phyloP scores from a whole-genome alignment of 371 early-diverging fungal species.

The Nematocida ironsii region DNA sequence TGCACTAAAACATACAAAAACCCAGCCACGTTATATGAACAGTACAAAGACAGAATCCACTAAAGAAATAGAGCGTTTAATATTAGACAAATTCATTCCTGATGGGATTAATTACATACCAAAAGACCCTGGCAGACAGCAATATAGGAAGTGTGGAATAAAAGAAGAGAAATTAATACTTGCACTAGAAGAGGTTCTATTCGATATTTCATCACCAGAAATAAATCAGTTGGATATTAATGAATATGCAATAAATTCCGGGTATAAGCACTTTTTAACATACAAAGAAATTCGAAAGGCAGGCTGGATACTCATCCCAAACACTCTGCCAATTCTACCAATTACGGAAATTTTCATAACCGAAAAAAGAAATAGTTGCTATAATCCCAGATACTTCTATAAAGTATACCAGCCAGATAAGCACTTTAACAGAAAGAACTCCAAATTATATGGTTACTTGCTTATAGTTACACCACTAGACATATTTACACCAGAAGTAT shows the following conservation, averaged over 20 bases:
- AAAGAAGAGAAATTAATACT: conserved; percentile 18
- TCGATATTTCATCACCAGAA: not conserved
- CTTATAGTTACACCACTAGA: conserved; percentile 11
- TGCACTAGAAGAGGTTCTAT: conserved; percentile 43
- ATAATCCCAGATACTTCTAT: conserved; percentile 6
- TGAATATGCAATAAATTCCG: not conserved
- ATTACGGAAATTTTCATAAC: no score
- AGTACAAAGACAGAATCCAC: conserved; percentile 17
- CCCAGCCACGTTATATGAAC: conserved; percentile 21
- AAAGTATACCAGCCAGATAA: conserved; percentile 36
- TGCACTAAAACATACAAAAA: conserved; percentile 13
- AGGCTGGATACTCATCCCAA: conserved; percentile 37
- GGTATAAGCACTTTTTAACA: conserved; percentile 15
- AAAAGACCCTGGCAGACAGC: conserved; percentile 42
- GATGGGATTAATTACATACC: conserved; percentile 14
- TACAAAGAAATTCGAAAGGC: conserved; percentile 22
- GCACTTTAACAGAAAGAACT: conserved; percentile 37
- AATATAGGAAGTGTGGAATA: conserved; percentile 26
- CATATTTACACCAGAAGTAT: not conserved
- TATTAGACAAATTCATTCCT: conserved; percentile 2
- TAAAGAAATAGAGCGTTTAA: conserved; percentile 1
- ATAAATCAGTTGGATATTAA: not conserved
- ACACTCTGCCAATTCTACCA: not conserved
- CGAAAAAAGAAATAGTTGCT: no score
- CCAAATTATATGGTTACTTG: not conserved